Percentiles rank a stretch among this genome's conserved stretches.
phyloP scores from a whole-genome alignment of 1,139 yeast species.

The Lodderomyces oxycetoniae region DNA sequence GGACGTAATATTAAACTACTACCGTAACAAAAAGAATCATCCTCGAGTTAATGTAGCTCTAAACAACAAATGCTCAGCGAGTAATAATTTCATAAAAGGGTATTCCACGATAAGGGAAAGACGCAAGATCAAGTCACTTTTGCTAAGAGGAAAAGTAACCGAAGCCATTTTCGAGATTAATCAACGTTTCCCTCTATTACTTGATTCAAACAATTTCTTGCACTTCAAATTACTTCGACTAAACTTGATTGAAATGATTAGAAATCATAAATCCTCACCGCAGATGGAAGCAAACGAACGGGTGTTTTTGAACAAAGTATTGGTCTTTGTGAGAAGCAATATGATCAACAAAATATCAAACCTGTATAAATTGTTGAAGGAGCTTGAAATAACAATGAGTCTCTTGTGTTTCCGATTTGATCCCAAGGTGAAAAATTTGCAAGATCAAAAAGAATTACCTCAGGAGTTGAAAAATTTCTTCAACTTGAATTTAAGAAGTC shows the following conservation, averaged over 20 bases:
- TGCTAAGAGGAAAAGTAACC: conserved; percentile 48
- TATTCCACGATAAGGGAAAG: conserved; percentile 46
- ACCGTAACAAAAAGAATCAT: conserved; percentile 8
- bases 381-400: conserved; percentile 69
- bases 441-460: conserved; percentile 47
- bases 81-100: conserved; percentile 27
- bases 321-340: conserved; percentile 58
- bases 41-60: neutral
- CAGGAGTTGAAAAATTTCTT: conserved; percentile 46
- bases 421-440: conserved; percentile 26
- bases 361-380: conserved; percentile 50
- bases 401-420: conserved; percentile 52
- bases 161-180: conserved; percentile 45
- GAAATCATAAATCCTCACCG: conserved; percentile 40
- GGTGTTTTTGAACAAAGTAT: conserved; percentile 50
- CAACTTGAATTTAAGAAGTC: conserved; percentile 50
- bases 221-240: conserved; percentile 60
- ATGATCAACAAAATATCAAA: conserved; percentile 54
- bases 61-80: neutral
- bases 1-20: conserved; percentile 16
- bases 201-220: conserved; percentile 52
- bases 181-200: conserved; percentile 47
- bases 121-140: conserved; percentile 42
- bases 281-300: conserved; percentile 31
- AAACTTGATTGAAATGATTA: conserved; percentile 60